Evolutionary conservation across 345 rosid genomes (phyloP), one percentile per base, ranked within the genome.

Genomic region (Arabidopsis suecica): DNA sequence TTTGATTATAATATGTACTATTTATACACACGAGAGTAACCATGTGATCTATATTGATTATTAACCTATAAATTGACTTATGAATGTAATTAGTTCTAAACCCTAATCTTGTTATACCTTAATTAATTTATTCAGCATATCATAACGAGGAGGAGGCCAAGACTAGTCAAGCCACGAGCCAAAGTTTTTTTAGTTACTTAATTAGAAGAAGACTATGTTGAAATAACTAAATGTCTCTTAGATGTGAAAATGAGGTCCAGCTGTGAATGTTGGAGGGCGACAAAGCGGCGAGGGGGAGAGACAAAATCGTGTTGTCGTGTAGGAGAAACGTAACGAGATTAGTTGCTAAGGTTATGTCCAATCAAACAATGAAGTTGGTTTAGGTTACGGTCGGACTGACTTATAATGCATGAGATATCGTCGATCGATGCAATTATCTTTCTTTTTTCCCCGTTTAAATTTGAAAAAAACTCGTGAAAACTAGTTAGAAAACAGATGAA

Each of bases 241-340:
- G 51, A 58, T 48, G 49, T 55, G 28, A 50, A 75, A 60, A 33
- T 75, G 69, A 68, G 68, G 68, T 30, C 61, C 69, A 68, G 68
- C 73, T 75, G 73, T 75, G 41, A 67, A 68, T 75, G 74, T 68
- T 60, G 74, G 68, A 51, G 61, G 79, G 73, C 69, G 62, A 68
- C 79, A 75, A 67, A 58, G 62, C 6, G 62, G 55, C 54, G 59
- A 66, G 72, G 78, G 42, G 8, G 10, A 67, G 62, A 68, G 79
- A 75, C 40, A 60, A 74, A 47, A 18, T 75, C n/a, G 73, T 68
- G 45, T 51, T 32, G 61, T 41, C 36, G 54, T 75, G 63, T 50
- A 50, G 54, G 37, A 32, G 60, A 68, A 44, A 47, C 44, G 44
- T 63, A 59, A 58, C 12, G 61, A 58, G 54, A 74, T 44, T 22